Base-by-base conservation (phyloP, 768 basidiomycete genomes). In the Boletus pseudo-olivaceus region DNA sequence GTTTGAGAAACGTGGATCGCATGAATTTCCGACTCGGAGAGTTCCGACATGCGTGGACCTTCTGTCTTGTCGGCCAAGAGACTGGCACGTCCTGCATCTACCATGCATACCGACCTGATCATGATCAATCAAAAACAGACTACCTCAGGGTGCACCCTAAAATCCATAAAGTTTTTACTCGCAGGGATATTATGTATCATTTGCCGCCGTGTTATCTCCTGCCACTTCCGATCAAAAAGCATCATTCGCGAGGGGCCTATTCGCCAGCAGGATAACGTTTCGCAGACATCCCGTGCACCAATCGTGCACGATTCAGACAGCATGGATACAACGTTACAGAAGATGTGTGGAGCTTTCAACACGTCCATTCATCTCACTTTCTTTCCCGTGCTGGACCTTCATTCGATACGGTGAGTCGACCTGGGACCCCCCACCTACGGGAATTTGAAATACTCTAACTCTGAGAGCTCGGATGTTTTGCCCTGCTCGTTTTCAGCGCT, bases 391-490 rank as follows among this genome's bases (percentile, higher is more conserved):
- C 38, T n/a, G 30, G 48, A 64, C 58, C 51, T 47, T 48, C 59
- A 46, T 62, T 53, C 33, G 40, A 53, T 54, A n/a, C n/a, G 46
- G 30, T 37, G 27, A 20, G 49, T 42, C 19, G 32, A 20, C 23
- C 23, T 23, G n/a, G n/a, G n/a, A n/a, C n/a, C 23, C 4, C 23
- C 23, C 23, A 23, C 23, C 23, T 19, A 26, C 35, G 17, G 11
- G n/a, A 54, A 72, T 70, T 70, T 69, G 58, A 72, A 70, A 70
- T 67, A 45, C 4, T n/a, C 14, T n/a, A 69, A 70, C 67, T 60
- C 57, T 47, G 38, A 39, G 29, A 39, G 23, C 29, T 32, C 43
- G 35, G 47, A 44, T 6, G 9, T 38, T 42, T 53, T 34, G 40
- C 17, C 32, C 45, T n/a, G 41, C 37, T 50, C 42, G 19, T 55